A percentile compares a stretch with the other conserved stretches of the same genome.
phyloP scores from a whole-genome alignment of 2,329 filamentous ascomycete genomes.

The Penicillium sp. region DNA sequence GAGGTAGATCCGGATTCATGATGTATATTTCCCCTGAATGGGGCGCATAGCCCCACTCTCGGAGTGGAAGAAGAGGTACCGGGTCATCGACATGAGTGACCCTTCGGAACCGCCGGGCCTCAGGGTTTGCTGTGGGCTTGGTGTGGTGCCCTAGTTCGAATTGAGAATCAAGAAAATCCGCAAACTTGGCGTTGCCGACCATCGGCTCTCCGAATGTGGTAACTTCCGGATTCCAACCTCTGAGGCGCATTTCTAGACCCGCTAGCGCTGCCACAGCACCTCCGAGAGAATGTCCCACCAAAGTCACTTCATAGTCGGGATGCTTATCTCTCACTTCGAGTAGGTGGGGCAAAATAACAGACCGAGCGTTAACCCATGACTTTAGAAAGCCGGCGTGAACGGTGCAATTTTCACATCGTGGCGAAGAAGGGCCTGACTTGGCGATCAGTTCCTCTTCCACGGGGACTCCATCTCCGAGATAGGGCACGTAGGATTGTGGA shows the following conservation, averaged over 20 bases:
- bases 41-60: slow-evolving; percentile 82
- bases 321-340: slow-evolving; percentile 58
- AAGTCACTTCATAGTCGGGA: slow-evolving; percentile 68
- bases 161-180: slow-evolving; percentile 52
- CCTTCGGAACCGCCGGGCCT: slow-evolving; percentile 48
- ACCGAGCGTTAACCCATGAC: slow-evolving; percentile 76
- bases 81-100: slow-evolving; percentile 87
- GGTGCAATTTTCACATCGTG: slow-evolving; percentile 78
- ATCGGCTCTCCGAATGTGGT: slow-evolving; percentile 92
- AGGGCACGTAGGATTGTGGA: slow-evolving; percentile 87
- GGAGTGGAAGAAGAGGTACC: slow-evolving; percentile 78
- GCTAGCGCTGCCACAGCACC: slow-evolving; percentile 89
- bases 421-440: slow-evolving; percentile 42
- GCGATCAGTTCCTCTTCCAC: slow-evolving; percentile 21
- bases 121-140: slow-evolving; percentile 3
- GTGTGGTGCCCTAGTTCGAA: slow-evolving; percentile 41
- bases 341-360: slow-evolving; percentile 66
- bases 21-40: slow-evolving; percentile 91
- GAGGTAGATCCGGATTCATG: slow-evolving; percentile 66
- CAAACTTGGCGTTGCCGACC: slow-evolving; percentile 55
- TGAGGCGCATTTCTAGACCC: slow-evolving; percentile 71
- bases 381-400: slow-evolving; percentile 87
- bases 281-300: slow-evolving; percentile 89
- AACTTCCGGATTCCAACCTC: slow-evolving; percentile 72
- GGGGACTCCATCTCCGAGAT: slow-evolving; percentile 56